These are phyloP conservation scores for Panicum virgatum DNA, from an alignment of 202 grass and related monocot genomes.

Conservation along the genomic window DNA sequence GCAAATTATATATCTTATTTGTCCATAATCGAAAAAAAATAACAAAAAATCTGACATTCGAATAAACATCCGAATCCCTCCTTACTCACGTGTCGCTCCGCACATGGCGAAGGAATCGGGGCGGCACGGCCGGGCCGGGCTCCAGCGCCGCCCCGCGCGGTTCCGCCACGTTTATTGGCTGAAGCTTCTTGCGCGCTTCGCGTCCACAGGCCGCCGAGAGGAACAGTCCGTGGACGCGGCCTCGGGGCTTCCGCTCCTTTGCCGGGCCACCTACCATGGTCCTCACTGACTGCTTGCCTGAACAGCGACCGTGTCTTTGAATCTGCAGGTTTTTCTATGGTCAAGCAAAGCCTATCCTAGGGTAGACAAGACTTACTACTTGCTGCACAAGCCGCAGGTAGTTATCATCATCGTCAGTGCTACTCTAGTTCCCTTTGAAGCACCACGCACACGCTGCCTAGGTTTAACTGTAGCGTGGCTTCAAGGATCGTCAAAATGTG, in stretches of 20 bases:
- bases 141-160: neutral
- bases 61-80: too few species aligned
- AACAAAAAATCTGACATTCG: too few species aligned
- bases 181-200: slow-evolving; percentile 33
- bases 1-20: too few species aligned
- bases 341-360: neutral
- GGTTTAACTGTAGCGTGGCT: neutral
- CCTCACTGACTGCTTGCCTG: neutral
- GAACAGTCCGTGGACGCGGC: neutral
- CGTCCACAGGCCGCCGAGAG: too few species aligned
- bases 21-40: too few species aligned
- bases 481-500: neutral
- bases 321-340: neutral
- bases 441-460: neutral
- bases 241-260: neutral
- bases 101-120: neutral
- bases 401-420: neutral
- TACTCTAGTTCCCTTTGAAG: neutral
- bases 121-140: neutral
- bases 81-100: neutral
- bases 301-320: slow-evolving; percentile 5
- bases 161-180: slow-evolving; percentile 37
- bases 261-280: slow-evolving; percentile 4
- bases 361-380: neutral
- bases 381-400: slow-evolving; percentile 13